Base-by-base conservation (phyloP, 78 protist genomes). In the Parvularia atlantis region DNA sequence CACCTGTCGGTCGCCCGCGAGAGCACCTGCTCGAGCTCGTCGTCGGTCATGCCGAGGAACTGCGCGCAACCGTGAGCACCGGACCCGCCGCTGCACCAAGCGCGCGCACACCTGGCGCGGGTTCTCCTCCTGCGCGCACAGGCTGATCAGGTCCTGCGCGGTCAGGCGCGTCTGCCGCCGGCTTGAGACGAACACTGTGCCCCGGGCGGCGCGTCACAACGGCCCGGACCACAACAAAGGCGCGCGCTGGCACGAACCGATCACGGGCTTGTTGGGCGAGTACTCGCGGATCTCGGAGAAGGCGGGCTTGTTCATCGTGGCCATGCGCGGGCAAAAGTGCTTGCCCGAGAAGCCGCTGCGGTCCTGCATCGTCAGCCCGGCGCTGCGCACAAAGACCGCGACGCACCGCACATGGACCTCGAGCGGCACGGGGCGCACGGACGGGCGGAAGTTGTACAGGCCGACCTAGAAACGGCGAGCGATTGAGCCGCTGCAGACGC, bases 281-380 rank as follows among this genome's bases (percentile, higher is more conserved):
- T 87, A 84, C 41, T 60, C 69, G 13, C 48, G 36, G 74, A 94
- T 94, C 30, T 95, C 93, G 1, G 76, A 80, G 80, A 83, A 97
- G 11, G 89, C 31, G 31, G 99, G 99, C 75, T 93, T 93, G 93
- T 97, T 97, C 99, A 97, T 97, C 28, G 97, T 80, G 17, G 89
- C 97, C 99, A 97, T 97, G n/a, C 99, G 87, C 37, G 99, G 99
- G 78, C 99, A 97, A 82, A 95, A 97, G 84, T 93, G 91, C 75
- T 89, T 82, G 20, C 98, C 99, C 13, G 97, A 85, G 85, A 80
- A 93, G 28, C 96, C 96, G n/a, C 76, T 76, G 73, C 76, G 87
- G 20, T 69, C 83, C 69, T 69, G 20, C 33, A 35, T 2, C 17
- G 65, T 33, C 37, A 71, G 17, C 1, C 13, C 28, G 43, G 9